Conservation (phyloP, 2,329 filamentous ascomycete species). For the Aspergillus piperis region DNA sequence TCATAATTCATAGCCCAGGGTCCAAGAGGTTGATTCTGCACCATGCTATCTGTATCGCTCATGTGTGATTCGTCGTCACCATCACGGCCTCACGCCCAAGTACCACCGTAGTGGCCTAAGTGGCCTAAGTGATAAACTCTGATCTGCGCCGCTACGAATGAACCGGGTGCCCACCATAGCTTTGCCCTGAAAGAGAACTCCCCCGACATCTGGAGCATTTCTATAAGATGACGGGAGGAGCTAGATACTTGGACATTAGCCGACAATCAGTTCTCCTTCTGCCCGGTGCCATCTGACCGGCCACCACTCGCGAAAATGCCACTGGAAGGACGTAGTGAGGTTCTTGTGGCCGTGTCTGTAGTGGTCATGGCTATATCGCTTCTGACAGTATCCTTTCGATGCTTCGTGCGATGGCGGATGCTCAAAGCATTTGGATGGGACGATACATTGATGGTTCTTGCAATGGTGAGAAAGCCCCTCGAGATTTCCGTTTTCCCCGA, state of each 20-base stretch:
- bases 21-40: neutral
- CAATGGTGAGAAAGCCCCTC: conserved; percentile 23
- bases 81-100: neutral
- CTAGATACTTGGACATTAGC: neutral
- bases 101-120: neutral
- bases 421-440: conserved; percentile 38
- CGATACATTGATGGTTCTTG: conserved; percentile 35
- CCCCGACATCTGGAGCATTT: neutral
- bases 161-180: neutral
- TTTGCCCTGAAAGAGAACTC: neutral
- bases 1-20: neutral
- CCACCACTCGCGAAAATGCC: neutral
- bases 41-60: neutral
- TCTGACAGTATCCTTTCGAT: conserved; percentile 30
- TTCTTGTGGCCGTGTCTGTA: conserved; percentile 30
- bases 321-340: conserved; percentile 28
- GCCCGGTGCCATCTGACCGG: too few relatives aligned
- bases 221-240: neutral
- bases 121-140: neutral
- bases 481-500: too few relatives aligned
- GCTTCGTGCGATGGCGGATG: conserved; percentile 32
- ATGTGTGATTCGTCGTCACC: neutral
- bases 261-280: neutral
- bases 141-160: neutral
- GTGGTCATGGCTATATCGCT: conserved; percentile 29